Base-by-base conservation (phyloP, 2,329 filamentous ascomycete species). In the Mycosphaerella sp. region DNA sequence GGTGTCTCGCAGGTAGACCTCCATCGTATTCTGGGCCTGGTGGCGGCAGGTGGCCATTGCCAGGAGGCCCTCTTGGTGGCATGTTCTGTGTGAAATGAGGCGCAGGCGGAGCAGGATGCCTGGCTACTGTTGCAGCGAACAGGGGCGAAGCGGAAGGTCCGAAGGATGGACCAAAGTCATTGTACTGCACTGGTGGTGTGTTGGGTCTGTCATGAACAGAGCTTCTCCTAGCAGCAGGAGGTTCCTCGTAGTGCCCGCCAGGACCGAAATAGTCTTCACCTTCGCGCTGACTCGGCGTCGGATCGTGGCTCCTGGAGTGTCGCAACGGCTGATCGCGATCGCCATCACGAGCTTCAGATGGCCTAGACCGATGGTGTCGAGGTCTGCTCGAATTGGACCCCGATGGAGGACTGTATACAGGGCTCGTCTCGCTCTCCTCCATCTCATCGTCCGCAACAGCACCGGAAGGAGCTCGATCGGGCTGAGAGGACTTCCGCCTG, bases 71-170 rank as follows among this genome's bases (percentile, higher is more conserved):
- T 51, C 48, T 3, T 7, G 45, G 41, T 31, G 54, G 56, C 4
- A 53, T 43, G 7, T 38, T 43, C 36, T 53, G 57, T 42, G 54
- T 56, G 14, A 52, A 54, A 31, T 42, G 34, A 41, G 58, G 40
- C 1, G 49, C 48, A 21, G 54, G 51, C n/a, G 50, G 53, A 21
- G 48, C 48, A 26, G 59, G 59, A 32, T 62, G 57, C 17, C 57
- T 54, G 0, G 59, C 58, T 7, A 62, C 57, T 2, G 57, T 57
- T 1, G 59, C 51, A 34, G 76, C 76, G 55, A 78, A 78, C 2
- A 76, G 61, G 3, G 75, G 76, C 1, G 69, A 66, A 42, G 72
- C 72, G 2, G 72, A 74, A 2, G 76, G 76, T 5, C 67, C 72
- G 58, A 76, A 78, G 1, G 69, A 64, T 23, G 57, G 59, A 2